Percentiles rank a stretch among this genome's conserved stretches.
Evolutionary conservation across 2,329 filamentous ascomycete genomes (phyloP).

Genomic region (Chaetomium sp.): DNA sequence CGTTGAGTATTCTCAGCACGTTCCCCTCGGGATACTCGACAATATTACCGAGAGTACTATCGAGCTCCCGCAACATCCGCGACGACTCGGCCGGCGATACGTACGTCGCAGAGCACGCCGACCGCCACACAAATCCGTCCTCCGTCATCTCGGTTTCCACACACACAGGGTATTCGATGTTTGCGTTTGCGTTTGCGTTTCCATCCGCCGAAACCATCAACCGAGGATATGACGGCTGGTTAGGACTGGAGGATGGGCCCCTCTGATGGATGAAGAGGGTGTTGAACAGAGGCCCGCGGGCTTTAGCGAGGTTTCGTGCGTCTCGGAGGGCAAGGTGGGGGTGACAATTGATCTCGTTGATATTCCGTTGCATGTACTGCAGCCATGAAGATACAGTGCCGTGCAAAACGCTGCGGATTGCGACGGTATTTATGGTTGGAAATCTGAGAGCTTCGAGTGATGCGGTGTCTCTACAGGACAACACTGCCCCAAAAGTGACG

Average conservation of each 20-base stretch:
- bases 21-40: constrained; percentile 41
- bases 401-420: constrained; percentile 65
- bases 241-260: constrained; percentile 5
- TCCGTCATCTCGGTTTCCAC: constrained; percentile 66
- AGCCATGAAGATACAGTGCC: constrained; percentile 60
- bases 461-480: constrained; percentile 77
- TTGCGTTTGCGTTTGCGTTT: constrained; percentile 55
- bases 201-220: constrained; percentile 60
- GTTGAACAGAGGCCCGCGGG: constrained; percentile 40
- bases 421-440: constrained; percentile 87
- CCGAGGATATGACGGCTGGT: constrained; percentile 6
- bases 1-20: constrained; percentile 46
- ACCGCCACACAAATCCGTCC: constrained; percentile 58
- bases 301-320: constrained; percentile 47
- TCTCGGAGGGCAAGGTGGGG: constrained; percentile 74
- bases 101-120: constrained; percentile 58
- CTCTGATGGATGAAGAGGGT: constrained; percentile 51
- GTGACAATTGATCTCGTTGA: constrained; percentile 58
- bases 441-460: constrained; percentile 64
- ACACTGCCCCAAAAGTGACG: constrained; percentile 72
- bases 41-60: constrained; percentile 52
- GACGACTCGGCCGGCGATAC: constrained; percentile 41
- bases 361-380: constrained; percentile 64
- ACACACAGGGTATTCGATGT: constrained; percentile 76
- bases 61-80: constrained; percentile 51